Evolutionary conservation across 345 rosid genomes (phyloP), one percentile per base, ranked within the genome.

Genomic region (Corchorus capsularis): DNA sequence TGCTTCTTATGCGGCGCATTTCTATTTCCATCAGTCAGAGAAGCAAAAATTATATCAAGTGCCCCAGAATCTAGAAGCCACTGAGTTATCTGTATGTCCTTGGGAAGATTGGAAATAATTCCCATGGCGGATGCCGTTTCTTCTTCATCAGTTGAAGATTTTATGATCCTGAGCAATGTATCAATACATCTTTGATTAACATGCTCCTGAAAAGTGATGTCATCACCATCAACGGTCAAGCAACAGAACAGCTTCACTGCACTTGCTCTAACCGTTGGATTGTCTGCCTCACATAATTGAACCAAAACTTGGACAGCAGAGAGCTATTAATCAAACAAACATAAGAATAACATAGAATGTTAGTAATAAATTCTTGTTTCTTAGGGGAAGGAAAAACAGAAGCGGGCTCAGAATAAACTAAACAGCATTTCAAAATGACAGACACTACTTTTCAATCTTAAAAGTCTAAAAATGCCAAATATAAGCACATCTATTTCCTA

Each of bases 241-340:
- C 75, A 74, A 39, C 20, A 63, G 79, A 81, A 77, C 6, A 77
- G 75, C 76, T 81, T 77, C 76, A 81, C 73, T 0, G 81, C 81
- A 74, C 79, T 77, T 47, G 50, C 20, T 20, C 84, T 63, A 16
- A 74, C 69, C 32, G 6, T n/a, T 12, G 55, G 43, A 68, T 70
- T 78, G 68, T 70, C 19, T 61, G 46, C 47, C 72, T 77, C 84
- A 63, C 81, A 81, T 56, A 77, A 63, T 27, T 77, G 81, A 62
- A 81, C 81, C 73, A 81, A 56, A 39, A 78, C 78, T 81, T 74
- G 84, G 68, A 78, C 76, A 50, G 75, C 79, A 55, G 84, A 79
- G 71, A 82, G 77, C 81, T 78, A 71, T 50, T 57, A 17, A 75
- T 57, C 17, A 22, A 35, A 78, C 15, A 55, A 45, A 17, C 22